These are phyloP conservation scores for Nicotiana attenuata DNA, from an alignment of 257 asterid species.

Conservation along the genomic window DNA sequence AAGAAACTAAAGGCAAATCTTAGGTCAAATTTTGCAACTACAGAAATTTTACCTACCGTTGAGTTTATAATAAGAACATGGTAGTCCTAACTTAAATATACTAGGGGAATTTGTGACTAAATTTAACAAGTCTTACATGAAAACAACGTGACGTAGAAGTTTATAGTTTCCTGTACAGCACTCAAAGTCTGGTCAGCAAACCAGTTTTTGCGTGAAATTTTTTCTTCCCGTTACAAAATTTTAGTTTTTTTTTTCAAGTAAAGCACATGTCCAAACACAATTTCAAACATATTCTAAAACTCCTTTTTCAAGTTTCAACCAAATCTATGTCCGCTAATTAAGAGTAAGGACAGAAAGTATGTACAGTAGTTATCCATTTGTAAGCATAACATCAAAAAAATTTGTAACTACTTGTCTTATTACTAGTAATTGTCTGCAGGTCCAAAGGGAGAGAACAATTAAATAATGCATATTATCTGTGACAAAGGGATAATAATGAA, in stretches of 20 bases:
- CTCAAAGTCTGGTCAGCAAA: not conserved
- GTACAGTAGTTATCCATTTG: not conserved
- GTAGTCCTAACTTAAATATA: not conserved
- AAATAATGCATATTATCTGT: no score
- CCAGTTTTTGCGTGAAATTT: no score
- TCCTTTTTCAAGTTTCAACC: no score
- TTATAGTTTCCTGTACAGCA: not conserved
- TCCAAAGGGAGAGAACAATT: no score
- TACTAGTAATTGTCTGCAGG: no score
- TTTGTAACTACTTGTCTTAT: not conserved
- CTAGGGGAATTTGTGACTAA: not conserved
- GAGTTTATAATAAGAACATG: not conserved
- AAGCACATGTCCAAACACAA: no score
- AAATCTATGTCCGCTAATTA: no score
- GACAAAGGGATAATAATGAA: no score
- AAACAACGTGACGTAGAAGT: not conserved
- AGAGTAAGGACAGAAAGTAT: not conserved
- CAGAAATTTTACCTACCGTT: not conserved
- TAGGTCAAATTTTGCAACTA: not conserved
- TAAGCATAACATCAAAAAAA: not conserved
- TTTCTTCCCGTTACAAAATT: no score
- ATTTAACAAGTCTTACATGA: not conserved
- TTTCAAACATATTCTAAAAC: no score
- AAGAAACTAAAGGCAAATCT: not conserved
- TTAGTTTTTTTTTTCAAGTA: no score